A percentile compares a stretch with the other conserved stretches of the same genome.
These are phyloP conservation scores for Candida sanyiensis DNA, from an alignment of 805 yeast genomes.

Conservation along the genomic window DNA sequence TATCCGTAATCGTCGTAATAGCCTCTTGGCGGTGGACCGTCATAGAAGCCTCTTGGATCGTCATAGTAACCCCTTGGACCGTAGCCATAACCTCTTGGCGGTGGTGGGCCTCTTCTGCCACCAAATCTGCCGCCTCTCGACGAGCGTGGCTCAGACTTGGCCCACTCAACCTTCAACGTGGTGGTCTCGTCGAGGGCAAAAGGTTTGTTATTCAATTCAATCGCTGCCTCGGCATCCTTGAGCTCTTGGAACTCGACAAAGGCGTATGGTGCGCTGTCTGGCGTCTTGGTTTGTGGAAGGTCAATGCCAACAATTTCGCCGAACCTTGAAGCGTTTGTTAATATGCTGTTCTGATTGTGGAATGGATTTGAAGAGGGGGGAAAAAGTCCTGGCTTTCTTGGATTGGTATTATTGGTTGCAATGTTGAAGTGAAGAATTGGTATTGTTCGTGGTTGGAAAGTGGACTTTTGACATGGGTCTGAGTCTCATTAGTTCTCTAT, in stretches of 20 bases:
- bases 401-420: conserved; percentile 7
- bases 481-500: conserved; percentile 8
- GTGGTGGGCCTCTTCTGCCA: conserved; percentile 15
- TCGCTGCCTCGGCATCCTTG: conserved; percentile 50
- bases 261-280: conserved; percentile 56
- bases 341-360: too few species aligned
- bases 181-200: conserved; percentile 35
- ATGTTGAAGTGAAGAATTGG: neutral
- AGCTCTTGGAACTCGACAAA: conserved; percentile 52
- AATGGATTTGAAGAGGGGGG: neutral
- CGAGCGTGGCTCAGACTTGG: conserved; percentile 48
- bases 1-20: conserved; percentile 9
- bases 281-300: conserved; percentile 56
- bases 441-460: conserved; percentile 1
- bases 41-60: conserved; percentile 12
- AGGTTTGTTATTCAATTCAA: conserved; percentile 40
- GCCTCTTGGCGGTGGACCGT: conserved; percentile 9
- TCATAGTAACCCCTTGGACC: conserved; percentile 16
- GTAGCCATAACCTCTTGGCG: conserved; percentile 14
- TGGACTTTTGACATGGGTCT: conserved; percentile 7
- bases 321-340: too few species aligned
- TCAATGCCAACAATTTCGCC: conserved; percentile 56
- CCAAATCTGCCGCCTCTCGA: conserved; percentile 28
- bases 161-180: conserved; percentile 48
- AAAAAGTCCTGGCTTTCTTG: conserved; percentile 1